These are phyloP conservation scores for Gossypium australe DNA, from an alignment of 345 rosid species.

Conservation along the genomic window DNA sequence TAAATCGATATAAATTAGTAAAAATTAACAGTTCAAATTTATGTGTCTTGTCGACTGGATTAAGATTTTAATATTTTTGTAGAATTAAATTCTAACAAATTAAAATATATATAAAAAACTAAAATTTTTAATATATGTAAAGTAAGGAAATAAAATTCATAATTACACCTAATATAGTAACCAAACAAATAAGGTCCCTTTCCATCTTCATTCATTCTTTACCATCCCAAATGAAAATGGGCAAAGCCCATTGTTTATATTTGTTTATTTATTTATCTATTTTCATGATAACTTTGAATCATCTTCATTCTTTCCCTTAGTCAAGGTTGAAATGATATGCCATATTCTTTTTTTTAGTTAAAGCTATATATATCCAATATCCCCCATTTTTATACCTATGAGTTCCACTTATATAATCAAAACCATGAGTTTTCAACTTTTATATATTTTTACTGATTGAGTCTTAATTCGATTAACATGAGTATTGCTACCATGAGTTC, in stretches of 20 bases:
- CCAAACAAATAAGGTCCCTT: neutral
- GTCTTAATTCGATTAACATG: too few relatives aligned
- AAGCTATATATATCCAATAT: neutral
- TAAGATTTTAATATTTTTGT: too few relatives aligned
- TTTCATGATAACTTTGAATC: neutral
- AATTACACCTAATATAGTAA: too few relatives aligned
- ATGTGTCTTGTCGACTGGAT: too few relatives aligned
- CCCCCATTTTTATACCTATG: neutral
- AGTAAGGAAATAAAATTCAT: too few relatives aligned
- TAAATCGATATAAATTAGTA: too few relatives aligned
- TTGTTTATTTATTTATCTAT: neutral
- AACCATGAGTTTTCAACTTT: neutral
- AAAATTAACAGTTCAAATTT: too few relatives aligned
- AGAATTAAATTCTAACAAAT: too few relatives aligned
- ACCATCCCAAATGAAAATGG: constrained; percentile 1
- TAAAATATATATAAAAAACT: too few relatives aligned
- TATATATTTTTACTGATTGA: too few relatives aligned
- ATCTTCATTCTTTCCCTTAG: neutral
- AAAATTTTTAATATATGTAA: too few relatives aligned
- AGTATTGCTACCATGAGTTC: too few relatives aligned
- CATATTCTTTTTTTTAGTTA: neutral
- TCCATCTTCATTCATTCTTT: neutral
- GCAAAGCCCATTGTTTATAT: neutral
- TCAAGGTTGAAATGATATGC: constrained; percentile 2
- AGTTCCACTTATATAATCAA: neutral